phyloP scores from a whole-genome alignment of 2,329 filamentous ascomycete species.

The Macrophomina phaseolina region DNA sequence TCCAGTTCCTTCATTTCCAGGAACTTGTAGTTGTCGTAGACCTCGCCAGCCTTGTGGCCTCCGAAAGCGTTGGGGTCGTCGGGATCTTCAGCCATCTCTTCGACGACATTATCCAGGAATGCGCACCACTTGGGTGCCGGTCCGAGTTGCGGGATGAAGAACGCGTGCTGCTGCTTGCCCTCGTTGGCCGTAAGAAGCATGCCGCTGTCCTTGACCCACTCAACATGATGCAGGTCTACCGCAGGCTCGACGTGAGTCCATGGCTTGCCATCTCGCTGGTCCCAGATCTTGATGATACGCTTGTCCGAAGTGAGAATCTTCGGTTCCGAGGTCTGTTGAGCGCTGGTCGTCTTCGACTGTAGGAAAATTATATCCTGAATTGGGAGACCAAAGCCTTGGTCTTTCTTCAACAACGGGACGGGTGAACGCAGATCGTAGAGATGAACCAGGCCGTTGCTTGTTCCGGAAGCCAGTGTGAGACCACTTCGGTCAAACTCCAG shows the following conservation, averaged over 20 bases:
- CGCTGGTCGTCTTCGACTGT: constrained; percentile 65
- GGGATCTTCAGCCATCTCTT: constrained; percentile 92
- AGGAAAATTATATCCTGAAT: constrained; percentile 82
- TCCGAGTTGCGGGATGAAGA: constrained; percentile 92
- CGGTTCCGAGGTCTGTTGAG: constrained; percentile 68
- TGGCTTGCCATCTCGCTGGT: constrained; percentile 77
- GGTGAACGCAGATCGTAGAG: constrained; percentile 92
- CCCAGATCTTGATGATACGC: constrained; percentile 97
- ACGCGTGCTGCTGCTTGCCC: constrained; percentile 91
- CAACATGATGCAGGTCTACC: constrained; percentile 93
- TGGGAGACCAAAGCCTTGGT: constrained; percentile 93
- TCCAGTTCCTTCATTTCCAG: constrained; percentile 86
- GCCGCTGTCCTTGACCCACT: constrained; percentile 88
- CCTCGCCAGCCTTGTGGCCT: constrained; percentile 67
- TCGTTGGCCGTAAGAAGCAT: constrained; percentile 98
- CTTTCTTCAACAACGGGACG: constrained; percentile 83
- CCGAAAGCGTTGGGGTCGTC: constrained; percentile 65
- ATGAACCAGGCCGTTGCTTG: constrained; percentile 85
- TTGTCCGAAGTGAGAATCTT: constrained; percentile 94
- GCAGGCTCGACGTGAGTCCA: constrained; percentile 97
- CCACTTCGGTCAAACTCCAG: constrained; percentile 85
- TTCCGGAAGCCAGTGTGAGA: constrained; percentile 82
- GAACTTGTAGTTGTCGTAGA: constrained; percentile 99
- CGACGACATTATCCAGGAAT: constrained; percentile 95
- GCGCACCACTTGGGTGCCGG: constrained; percentile 94